Conservation (phyloP, 441 rosid species). For the Mallotus japonicus region DNA sequence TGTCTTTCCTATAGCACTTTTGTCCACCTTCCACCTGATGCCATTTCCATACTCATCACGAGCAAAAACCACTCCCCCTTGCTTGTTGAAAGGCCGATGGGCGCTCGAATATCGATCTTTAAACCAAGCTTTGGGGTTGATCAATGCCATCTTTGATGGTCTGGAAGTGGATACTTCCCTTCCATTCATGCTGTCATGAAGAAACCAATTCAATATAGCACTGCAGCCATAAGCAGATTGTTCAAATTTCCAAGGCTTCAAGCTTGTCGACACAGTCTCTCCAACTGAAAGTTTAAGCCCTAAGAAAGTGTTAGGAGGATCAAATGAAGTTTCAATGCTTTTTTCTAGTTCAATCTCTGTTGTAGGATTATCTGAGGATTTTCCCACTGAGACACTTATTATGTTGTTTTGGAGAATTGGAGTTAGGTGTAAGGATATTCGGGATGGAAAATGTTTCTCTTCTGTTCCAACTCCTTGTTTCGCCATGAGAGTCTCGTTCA, state of each 20-base stretch:
- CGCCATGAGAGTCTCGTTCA: slow-evolving; percentile 50
- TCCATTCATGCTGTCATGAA: slow-evolving; percentile 72
- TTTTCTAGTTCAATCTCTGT: slow-evolving; percentile 49
- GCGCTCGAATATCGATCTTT: slow-evolving; percentile 67
- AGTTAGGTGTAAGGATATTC: slow-evolving; percentile 63
- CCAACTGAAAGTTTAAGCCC: slow-evolving; percentile 60
- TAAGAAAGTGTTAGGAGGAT: slow-evolving; percentile 62
- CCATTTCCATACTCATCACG: slow-evolving; percentile 76
- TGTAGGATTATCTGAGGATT: slow-evolving; percentile 65
- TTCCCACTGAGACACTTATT: slow-evolving; percentile 64
- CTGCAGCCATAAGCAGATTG: slow-evolving; percentile 65
- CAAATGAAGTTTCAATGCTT: slow-evolving; percentile 57
- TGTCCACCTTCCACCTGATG: slow-evolving; percentile 75
- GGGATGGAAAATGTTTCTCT: slow-evolving; percentile 83
- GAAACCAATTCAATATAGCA: slow-evolving; percentile 69
- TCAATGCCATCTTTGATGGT: slow-evolving; percentile 58
- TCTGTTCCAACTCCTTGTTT: slow-evolving; percentile 63
- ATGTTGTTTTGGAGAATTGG: slow-evolving; percentile 68
- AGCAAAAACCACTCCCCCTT: slow-evolving; percentile 84
- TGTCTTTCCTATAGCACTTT: slow-evolving; percentile 45
- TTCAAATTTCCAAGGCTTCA: slow-evolving; percentile 87
- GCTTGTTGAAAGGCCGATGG: slow-evolving; percentile 68
- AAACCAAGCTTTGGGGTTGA: slow-evolving; percentile 81
- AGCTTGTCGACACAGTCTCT: slow-evolving; percentile 53
- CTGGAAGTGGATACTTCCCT: slow-evolving; percentile 73